Base-by-base conservation (phyloP, 1,139 yeast species). In the Wickerhamiella infanticola region DNA sequence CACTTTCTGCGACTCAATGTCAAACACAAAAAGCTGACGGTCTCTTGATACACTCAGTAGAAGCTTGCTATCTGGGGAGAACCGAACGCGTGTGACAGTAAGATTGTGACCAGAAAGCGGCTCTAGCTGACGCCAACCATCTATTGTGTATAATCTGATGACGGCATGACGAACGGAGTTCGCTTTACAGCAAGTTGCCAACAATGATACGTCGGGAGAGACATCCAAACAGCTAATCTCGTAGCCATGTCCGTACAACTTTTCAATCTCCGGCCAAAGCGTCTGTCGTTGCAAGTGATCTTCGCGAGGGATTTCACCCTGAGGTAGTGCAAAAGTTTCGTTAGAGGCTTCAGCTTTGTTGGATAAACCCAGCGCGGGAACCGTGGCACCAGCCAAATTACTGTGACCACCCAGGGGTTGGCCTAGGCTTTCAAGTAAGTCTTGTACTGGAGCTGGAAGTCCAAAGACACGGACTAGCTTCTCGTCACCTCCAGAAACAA, bases 401-500 rank as follows among this genome's bases (percentile, higher is more conserved):
- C 43, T 46, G 4, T 46, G 42, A 13, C 43, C 36, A 2, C 37
- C 39, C 18, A 31, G 6, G 8, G 66, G 50, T 1, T 69, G 75
- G 51, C 82, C 72, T 45, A 81, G 68, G 45, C 68, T 73, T 37
- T 69, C 62, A 44, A 93, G 63, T 48, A 85, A 63, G 40, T 68
- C 64, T 13, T 83, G 81, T 43, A 88, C 83, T 35, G 85, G 77
- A 48, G 73, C 73, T n/a, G 98, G 95, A 66, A 84, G 80, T 54
- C 83, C 90, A 60, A 93, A 93, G 2, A 86, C 84, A 52, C 99
- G 71, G 52, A 90, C 64, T 11, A 86, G 80, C 65, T 93, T 93
- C 59, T 93, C 99, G 60, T 93, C 99, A 41, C 96, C 98, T 13
- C 90, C 97, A 48, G 95, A 84, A 3, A 88, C 85, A 65, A 83